Evolutionary conservation across 2,329 filamentous ascomycete species (phyloP).

Genomic region (Neodidymelliopsis sp.): DNA sequence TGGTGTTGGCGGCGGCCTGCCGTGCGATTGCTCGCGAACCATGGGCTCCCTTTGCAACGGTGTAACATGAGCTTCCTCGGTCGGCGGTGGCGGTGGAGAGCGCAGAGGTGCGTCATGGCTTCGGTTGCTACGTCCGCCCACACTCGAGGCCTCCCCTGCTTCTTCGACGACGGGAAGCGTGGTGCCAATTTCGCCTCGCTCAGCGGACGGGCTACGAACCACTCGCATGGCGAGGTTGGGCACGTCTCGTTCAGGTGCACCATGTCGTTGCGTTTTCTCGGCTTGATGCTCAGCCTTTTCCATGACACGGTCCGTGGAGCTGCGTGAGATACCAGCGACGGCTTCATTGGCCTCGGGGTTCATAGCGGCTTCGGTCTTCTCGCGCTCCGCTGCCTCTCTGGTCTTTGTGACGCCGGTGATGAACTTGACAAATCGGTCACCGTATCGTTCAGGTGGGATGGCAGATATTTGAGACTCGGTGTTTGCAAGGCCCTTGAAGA

Average conservation of each 20-base stretch:
- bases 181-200: slow-evolving; percentile 63
- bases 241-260: slow-evolving; percentile 61
- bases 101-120: slow-evolving; percentile 26
- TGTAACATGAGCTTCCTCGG: slow-evolving; percentile 26
- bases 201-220: slow-evolving; percentile 63
- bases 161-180: slow-evolving; percentile 89
- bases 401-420: slow-evolving; percentile 92
- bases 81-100: slow-evolving; percentile 27
- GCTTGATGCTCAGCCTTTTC: slow-evolving; percentile 67
- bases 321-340: slow-evolving; percentile 50
- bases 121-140: slow-evolving; percentile 64
- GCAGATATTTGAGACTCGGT: slow-evolving; percentile 91
- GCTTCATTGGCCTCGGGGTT: slow-evolving; percentile 46
- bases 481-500: slow-evolving; percentile 91
- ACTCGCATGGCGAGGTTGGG: slow-evolving; percentile 68
- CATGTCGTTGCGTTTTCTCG: slow-evolving; percentile 63
- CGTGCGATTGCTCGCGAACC: slow-evolving; percentile 38
- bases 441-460: slow-evolving; percentile 87
- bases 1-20: slow-evolving; percentile 50
- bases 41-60: slow-evolving; percentile 24
- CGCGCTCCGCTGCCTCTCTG: slow-evolving; percentile 77
- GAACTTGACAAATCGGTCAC: slow-evolving; percentile 92
- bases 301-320: slow-evolving; percentile 61
- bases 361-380: slow-evolving; percentile 49
- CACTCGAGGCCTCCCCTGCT: slow-evolving; percentile 77